Evolutionary conservation across 257 asterid species (phyloP).

Genomic region (Gardenia jasminoides): DNA sequence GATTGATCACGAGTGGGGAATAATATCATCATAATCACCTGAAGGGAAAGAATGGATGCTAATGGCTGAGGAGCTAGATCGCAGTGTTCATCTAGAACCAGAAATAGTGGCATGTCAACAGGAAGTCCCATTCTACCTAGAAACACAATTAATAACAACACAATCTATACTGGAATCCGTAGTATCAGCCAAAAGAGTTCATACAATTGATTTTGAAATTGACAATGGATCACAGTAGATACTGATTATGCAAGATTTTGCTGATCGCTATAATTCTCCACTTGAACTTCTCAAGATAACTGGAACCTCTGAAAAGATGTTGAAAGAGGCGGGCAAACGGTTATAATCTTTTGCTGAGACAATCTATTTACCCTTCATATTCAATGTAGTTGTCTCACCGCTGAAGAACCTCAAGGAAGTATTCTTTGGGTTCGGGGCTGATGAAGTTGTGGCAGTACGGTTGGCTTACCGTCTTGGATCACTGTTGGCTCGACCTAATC

Average conservation of each 20-base stretch:
- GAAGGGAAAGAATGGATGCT: neutral
- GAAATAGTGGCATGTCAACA: slow-evolving; percentile 32
- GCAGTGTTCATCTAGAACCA: neutral
- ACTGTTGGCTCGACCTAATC: slow-evolving; percentile 36
- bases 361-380: slow-evolving; percentile 36
- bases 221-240: slow-evolving; percentile 43
- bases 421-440: slow-evolving; percentile 24
- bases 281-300: slow-evolving; percentile 48
- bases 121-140: slow-evolving; percentile 39
- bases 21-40: neutral
- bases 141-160: no score
- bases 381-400: slow-evolving; percentile 35
- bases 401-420: slow-evolving; percentile 30
- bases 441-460: slow-evolving; percentile 43
- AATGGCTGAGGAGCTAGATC: slow-evolving; percentile 1
- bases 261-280: slow-evolving; percentile 21
- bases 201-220: slow-evolving; percentile 42
- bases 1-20: slow-evolving; percentile 31
- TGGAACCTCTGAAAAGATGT: slow-evolving; percentile 16
- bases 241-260: slow-evolving; percentile 57
- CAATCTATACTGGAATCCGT: no score
- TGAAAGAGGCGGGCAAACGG: slow-evolving; percentile 36
- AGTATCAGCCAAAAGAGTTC: no score
- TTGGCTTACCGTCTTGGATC: no score
- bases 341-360: slow-evolving; percentile 44